Conservation (phyloP, 306 rosid genomes). For the Inga leiocalycina region DNA sequence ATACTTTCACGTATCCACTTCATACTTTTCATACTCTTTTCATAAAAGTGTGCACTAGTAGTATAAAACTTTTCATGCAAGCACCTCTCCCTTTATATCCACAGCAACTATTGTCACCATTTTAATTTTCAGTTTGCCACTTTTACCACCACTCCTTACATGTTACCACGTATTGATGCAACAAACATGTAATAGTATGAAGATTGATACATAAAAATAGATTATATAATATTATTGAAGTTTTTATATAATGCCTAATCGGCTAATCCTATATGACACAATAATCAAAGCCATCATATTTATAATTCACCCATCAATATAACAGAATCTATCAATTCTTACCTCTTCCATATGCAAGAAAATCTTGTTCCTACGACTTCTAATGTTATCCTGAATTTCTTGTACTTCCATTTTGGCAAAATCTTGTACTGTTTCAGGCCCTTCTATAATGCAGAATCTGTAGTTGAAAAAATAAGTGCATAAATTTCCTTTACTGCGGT, state of each 20-base stretch:
- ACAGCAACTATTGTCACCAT: no score
- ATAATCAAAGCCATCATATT: not conserved
- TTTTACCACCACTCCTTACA: not conserved
- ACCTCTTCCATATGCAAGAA: constrained; percentile 99
- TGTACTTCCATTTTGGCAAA: constrained; percentile 88
- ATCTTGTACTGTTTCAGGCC: constrained; percentile 88
- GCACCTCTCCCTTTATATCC: no score
- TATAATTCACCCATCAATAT: not conserved
- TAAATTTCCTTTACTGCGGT: not conserved
- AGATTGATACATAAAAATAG: not conserved
- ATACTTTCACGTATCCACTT: not conserved
- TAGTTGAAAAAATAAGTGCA: not conserved
- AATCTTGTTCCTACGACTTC: constrained; percentile 93
- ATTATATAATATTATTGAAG: not conserved
- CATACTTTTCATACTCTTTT: no score
- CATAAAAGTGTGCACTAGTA: no score
- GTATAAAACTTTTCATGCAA: no score
- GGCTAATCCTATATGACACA: not conserved
- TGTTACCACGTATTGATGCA: not conserved
- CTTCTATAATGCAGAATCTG: constrained; percentile 97
- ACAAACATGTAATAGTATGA: not conserved
- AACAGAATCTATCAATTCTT: constrained; percentile 6
- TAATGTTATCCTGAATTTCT: constrained; percentile 86
- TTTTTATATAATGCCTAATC: no score
- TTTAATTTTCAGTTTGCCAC: not conserved